A percentile compares a stretch with the other conserved stretches of the same genome.
These are phyloP conservation scores for Alternaria ventricosa DNA, from an alignment of 2,329 filamentous ascomycete species.

Conservation along the genomic window DNA sequence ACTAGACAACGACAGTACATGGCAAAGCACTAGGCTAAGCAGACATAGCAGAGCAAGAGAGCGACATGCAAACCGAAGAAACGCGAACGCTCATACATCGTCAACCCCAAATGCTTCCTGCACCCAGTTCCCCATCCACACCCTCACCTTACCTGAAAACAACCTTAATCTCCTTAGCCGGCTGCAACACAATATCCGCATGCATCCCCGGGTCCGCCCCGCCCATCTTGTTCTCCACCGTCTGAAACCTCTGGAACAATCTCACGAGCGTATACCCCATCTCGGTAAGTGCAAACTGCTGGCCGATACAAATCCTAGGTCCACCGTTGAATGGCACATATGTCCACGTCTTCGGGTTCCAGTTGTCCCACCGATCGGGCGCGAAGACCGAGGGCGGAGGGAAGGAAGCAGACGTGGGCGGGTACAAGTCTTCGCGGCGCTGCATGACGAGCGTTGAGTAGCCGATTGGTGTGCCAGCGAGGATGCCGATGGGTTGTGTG, in stretches of 20 bases:
- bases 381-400: conserved; percentile 52
- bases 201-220: conserved; percentile 49
- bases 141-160: conserved; percentile 31
- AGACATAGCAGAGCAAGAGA: not conserved
- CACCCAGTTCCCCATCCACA: not conserved
- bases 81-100: not conserved
- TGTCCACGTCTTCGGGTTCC: conserved; percentile 59
- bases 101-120: not conserved
- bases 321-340: conserved; percentile 59
- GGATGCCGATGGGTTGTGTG: conserved; percentile 53
- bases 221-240: conserved; percentile 50
- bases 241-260: conserved; percentile 54
- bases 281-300: conserved; percentile 60
- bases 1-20: not conserved
- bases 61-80: not conserved
- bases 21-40: not conserved
- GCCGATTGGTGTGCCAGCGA: conserved; percentile 53
- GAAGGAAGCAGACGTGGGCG: conserved; percentile 47
- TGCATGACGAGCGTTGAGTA: conserved; percentile 59
- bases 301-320: conserved; percentile 58
- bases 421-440: conserved; percentile 58
- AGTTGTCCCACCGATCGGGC: conserved; percentile 58
- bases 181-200: conserved; percentile 58
- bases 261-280: conserved; percentile 58
- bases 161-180: conserved; percentile 50